Conservation (phyloP, 176 grass and related monocot species). For the Oropetium thomaeum region DNA sequence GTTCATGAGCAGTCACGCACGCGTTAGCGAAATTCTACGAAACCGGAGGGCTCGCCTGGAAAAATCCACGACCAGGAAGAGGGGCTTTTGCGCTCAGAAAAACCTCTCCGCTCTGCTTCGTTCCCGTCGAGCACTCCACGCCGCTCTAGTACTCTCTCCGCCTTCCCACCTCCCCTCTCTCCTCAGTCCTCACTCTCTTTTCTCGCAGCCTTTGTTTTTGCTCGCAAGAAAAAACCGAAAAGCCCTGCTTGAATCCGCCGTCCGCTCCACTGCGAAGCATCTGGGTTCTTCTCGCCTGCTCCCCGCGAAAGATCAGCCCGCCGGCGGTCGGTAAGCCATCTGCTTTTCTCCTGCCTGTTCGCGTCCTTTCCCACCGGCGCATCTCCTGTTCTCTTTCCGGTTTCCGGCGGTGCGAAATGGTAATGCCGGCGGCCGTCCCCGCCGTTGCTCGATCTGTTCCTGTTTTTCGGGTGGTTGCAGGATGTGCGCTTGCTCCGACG, state of each 20-base stretch:
- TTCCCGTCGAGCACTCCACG: slow-evolving; percentile 21
- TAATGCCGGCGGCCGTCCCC: background rate
- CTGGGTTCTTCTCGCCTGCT: background rate
- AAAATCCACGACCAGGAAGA: background rate
- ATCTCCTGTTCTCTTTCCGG: background rate
- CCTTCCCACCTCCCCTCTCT: background rate
- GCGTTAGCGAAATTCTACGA: background rate
- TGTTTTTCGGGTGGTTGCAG: background rate
- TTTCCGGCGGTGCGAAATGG: background rate
- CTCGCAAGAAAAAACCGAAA: slow-evolving; percentile 23
- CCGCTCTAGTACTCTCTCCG: background rate
- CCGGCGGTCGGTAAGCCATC: background rate
- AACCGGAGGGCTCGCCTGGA: background rate
- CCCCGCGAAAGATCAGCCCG: background rate
- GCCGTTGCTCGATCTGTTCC: background rate
- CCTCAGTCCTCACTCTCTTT: too few relatives aligned
- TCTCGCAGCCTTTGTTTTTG: slow-evolving; percentile 4
- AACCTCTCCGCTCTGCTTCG: background rate
- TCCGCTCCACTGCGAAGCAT: slow-evolving; percentile 11
- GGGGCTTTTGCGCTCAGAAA: slow-evolving; percentile 15
- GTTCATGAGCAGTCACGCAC: too few relatives aligned
- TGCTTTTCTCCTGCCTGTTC: background rate
- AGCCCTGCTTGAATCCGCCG: slow-evolving; percentile 4
- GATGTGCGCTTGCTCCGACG: background rate
- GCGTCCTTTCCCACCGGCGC: background rate